Percentiles rank a stretch among this genome's conserved stretches.
Conservation (phyloP, 2,329 filamentous ascomycete species). For the Cladosporium oxysporum region DNA sequence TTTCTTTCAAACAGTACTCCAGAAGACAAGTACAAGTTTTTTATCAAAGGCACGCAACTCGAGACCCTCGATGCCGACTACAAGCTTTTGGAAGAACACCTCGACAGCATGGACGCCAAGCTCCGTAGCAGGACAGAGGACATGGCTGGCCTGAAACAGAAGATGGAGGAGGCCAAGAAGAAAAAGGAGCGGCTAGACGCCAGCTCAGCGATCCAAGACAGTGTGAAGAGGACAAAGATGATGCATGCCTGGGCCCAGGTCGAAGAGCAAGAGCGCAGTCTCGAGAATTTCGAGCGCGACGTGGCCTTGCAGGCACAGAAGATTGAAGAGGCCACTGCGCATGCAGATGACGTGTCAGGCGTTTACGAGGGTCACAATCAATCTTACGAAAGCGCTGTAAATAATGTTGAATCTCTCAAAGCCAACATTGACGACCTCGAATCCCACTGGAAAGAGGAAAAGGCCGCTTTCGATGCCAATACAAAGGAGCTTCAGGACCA, state of each 20-base stretch:
- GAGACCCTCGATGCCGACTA: constrained; percentile 93
- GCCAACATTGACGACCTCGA: constrained; percentile 46
- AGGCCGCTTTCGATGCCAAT: constrained; percentile 52
- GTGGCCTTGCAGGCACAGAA: constrained; percentile 44
- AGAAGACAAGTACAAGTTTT: constrained; percentile 91
- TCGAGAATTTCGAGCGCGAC: constrained; percentile 34
- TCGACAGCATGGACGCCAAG: constrained; percentile 71
- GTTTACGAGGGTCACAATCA: constrained; percentile 48
- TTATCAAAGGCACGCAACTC: constrained; percentile 89
- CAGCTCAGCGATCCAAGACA: constrained; percentile 64
- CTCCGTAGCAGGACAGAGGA: constrained; percentile 63
- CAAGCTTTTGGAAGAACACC: constrained; percentile 73
- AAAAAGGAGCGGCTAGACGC: constrained; percentile 67
- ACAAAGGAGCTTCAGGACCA: constrained; percentile 28
- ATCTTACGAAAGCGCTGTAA: constrained; percentile 40
- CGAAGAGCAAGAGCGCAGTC: constrained; percentile 64
- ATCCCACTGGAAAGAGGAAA: constrained; percentile 51
- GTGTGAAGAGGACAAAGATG: constrained; percentile 59
- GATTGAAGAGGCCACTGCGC: constrained; percentile 50
- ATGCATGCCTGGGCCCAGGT: constrained; percentile 90
- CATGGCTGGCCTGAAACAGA: constrained; percentile 60
- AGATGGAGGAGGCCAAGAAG: constrained; percentile 62
- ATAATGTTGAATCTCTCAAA: constrained; percentile 36
- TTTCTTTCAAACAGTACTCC: constrained; percentile 86
- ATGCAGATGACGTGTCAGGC: constrained; percentile 47